Evolutionary conservation across 2,329 filamentous ascomycete species (phyloP), one percentile per base, ranked within the genome.

Genomic region (Ophiocordyceps camponoti-rufipedis): DNA sequence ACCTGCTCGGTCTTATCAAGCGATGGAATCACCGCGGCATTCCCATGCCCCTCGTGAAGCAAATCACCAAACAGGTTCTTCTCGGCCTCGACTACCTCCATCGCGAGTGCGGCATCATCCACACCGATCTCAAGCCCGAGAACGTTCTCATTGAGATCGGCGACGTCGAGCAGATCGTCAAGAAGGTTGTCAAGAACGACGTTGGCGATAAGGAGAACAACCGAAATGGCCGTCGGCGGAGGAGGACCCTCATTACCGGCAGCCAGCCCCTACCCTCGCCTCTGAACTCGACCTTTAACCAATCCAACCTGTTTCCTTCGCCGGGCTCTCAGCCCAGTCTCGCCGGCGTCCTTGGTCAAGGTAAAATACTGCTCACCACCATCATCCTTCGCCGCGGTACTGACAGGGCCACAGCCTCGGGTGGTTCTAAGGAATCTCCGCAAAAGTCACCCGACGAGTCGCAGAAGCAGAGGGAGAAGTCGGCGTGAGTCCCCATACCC

Each of bases 71-170:
- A 65, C 91, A 98, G 66, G 91, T 96, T 10, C 72, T 98, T 43
- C 76, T 98, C 28, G 91, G 91, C 39, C 72, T 98, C 51, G 91
- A 98, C 63, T 96, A 96, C 61, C 74, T 98, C 38, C 91, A 98
- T 62, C 80, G 91, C 55, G 89, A 98, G 66, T 98, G 91, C 64
- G 91, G 91, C 58, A 96, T 98, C 66, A 95, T 98, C 58, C 91
- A 98, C 64, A 96, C 91, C 49, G 89, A 95, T 60, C 68, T 96
- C 54, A 95, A 98, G 64, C 91, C 91, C 43, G 91, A 98, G 62
- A 98, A 98, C 58, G 91, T 98, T 31, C 71, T 98, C 52, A 96
- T 98, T 60, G 91, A 98, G 66, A 96, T 98, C 58, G 91, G 91
- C 53, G 91, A 98, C 55, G 91, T 98, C 44, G 91, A 98, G 68